A percentile compares a stretch with the other conserved stretches of the same genome.
Evolutionary conservation across 805 yeast genomes (phyloP).

Genomic region (Candida ascalaphidarum): DNA sequence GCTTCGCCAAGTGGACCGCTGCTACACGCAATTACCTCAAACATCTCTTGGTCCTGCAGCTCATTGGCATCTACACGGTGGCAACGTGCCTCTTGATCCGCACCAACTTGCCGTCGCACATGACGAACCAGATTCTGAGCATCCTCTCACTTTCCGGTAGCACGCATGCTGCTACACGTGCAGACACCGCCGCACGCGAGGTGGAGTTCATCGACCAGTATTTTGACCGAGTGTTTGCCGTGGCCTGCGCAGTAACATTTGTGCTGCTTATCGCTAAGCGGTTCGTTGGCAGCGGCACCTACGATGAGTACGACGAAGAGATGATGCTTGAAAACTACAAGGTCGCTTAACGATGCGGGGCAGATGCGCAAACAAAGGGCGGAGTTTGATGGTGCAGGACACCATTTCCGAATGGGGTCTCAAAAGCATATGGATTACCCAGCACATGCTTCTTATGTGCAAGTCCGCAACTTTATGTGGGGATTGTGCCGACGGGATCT

Average conservation of each 20-base stretch:
- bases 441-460: no score
- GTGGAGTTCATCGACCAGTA: conserved; percentile 41
- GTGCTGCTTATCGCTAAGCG: conserved; percentile 13
- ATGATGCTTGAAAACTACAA: no score
- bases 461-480: no score
- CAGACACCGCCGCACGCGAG: conserved; percentile 14
- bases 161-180: background rate
- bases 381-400: no score
- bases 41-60: conserved; percentile 33
- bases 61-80: conserved; percentile 42
- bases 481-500: no score
- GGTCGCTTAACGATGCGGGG: no score
- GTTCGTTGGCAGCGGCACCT: conserved; percentile 6
- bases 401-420: no score
- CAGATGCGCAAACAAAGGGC: no score
- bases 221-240: conserved; percentile 45
- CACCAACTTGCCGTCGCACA: conserved; percentile 37
- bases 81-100: conserved; percentile 44
- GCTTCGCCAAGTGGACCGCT: conserved; percentile 7
- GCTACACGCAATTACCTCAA: conserved; percentile 22
- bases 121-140: conserved; percentile 31
- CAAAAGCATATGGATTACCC: no score
- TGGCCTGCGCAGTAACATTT: conserved; percentile 29
- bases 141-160: conserved; percentile 29
- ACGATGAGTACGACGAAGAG: no score